phyloP scores from a whole-genome alignment of 192 early-diverging fungal genomes.

The Linnemannia schmuckeri region DNA sequence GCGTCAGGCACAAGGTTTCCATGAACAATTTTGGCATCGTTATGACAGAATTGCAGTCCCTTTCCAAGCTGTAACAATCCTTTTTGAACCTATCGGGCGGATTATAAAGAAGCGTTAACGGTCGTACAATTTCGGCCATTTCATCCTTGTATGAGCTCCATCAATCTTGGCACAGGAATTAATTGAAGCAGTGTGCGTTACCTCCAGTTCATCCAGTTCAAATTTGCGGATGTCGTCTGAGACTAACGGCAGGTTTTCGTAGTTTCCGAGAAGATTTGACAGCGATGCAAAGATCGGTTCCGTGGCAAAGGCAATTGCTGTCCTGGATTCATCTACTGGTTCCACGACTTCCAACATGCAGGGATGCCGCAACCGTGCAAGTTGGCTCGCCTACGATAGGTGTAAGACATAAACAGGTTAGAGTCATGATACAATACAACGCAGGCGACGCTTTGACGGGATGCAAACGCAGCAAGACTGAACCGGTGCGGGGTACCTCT shows the following conservation, averaged over 20 bases:
- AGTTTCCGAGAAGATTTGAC: slow-evolving; percentile 72
- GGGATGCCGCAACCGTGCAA: slow-evolving; percentile 84
- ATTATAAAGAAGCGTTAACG: background rate
- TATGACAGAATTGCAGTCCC: slow-evolving; percentile 83
- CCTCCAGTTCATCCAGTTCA: slow-evolving; percentile 84
- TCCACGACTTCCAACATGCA: slow-evolving; percentile 82
- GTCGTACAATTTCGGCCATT: background rate
- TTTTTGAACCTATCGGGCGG: slow-evolving; percentile 72
- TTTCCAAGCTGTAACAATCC: slow-evolving; percentile 80
- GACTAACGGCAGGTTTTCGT: slow-evolving; percentile 58
- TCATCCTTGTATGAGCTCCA: background rate
- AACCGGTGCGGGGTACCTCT: slow-evolving; percentile 61
- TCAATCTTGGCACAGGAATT: background rate
- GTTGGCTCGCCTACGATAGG: slow-evolving; percentile 67
- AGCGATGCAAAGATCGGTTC: slow-evolving; percentile 78
- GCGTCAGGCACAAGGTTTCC: slow-evolving; percentile 78
- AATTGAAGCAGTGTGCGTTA: slow-evolving; percentile 6
- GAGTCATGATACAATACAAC: background rate
- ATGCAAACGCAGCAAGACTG: background rate
- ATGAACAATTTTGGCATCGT: slow-evolving; percentile 80
- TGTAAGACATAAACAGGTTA: background rate
- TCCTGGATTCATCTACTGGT: slow-evolving; percentile 75
- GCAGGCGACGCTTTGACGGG: background rate
- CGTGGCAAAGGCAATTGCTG: slow-evolving; percentile 79
- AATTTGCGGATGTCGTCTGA: slow-evolving; percentile 65